These are phyloP conservation scores for Liquidambar formosana DNA, from an alignment of 164 flowering plant genomes.

Conservation along the genomic window DNA sequence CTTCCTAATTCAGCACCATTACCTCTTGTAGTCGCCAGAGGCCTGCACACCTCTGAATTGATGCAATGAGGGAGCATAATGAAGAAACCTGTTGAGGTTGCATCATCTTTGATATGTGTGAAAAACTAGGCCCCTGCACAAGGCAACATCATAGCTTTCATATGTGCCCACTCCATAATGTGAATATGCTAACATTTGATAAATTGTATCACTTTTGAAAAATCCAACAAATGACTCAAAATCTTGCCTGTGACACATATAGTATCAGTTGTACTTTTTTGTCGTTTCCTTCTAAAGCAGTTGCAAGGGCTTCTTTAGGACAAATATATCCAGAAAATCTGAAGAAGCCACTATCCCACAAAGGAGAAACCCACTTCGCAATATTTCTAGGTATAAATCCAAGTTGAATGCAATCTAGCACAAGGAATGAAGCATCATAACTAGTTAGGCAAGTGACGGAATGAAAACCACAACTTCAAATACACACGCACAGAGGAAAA, in stretches of 20 bases:
- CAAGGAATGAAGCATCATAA: too few relatives aligned
- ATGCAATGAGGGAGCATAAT: slow-evolving; percentile 67
- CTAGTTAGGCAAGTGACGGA: too few relatives aligned
- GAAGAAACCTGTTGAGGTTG: slow-evolving; percentile 56
- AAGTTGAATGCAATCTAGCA: slow-evolving; percentile 70
- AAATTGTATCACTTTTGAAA: not conserved
- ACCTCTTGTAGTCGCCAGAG: slow-evolving; percentile 89
- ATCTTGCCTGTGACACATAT: slow-evolving; percentile 67
- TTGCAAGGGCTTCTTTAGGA: slow-evolving; percentile 70
- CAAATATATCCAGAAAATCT: slow-evolving; percentile 62
- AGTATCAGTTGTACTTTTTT: slow-evolving; percentile 61
- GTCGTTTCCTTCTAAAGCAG: slow-evolving; percentile 62
- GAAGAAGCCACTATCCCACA: slow-evolving; percentile 77
- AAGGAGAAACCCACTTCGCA: slow-evolving; percentile 86
- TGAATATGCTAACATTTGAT: slow-evolving; percentile 2
- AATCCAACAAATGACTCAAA: not conserved
- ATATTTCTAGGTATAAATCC: slow-evolving; percentile 82
- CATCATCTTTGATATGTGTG: slow-evolving; percentile 43
- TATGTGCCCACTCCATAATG: slow-evolving; percentile 1
- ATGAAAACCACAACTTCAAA: too few relatives aligned
- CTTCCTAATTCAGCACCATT: not conserved
- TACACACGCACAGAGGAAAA: too few relatives aligned
- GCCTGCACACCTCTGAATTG: slow-evolving; percentile 68
- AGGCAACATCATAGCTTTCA: not conserved
- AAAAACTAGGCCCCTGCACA: slow-evolving; percentile 70